phyloP scores from a whole-genome alignment of 2,329 filamentous ascomycete species.

The Xylaria sp. region DNA sequence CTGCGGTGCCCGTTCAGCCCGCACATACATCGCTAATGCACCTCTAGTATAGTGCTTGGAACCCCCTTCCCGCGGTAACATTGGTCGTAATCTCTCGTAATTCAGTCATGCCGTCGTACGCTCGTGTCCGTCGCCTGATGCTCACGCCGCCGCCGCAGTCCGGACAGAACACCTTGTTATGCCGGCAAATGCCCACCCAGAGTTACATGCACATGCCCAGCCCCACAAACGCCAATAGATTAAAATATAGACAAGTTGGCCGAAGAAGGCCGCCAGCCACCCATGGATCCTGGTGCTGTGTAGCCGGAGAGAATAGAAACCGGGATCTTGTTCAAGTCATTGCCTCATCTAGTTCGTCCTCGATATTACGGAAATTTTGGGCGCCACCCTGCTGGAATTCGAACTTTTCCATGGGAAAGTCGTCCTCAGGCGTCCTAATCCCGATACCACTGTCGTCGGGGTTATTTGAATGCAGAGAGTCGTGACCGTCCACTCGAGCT shows the following conservation, averaged over 20 bases:
- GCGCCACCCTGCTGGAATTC: slow-evolving; percentile 49
- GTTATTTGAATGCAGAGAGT: slow-evolving; percentile 48
- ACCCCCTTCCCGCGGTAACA: slow-evolving; percentile 14
- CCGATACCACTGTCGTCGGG: slow-evolving; percentile 79
- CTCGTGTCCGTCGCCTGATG: slow-evolving; percentile 24
- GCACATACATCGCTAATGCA: slow-evolving; percentile 25
- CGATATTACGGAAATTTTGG: slow-evolving; percentile 41
- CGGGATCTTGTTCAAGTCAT: slow-evolving; percentile 5
- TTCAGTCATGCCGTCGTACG: slow-evolving; percentile 36
- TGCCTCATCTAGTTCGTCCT: slow-evolving; percentile 28
- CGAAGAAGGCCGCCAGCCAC: slow-evolving; percentile 13
- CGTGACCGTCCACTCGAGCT: slow-evolving; percentile 51
- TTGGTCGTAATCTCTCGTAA: slow-evolving; percentile 33
- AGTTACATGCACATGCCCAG: slow-evolving; percentile 22
- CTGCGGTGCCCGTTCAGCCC: background rate
- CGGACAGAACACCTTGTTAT: slow-evolving; percentile 3
- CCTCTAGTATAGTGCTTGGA: slow-evolving; percentile 14
- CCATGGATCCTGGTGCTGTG: background rate
- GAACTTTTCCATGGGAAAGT: slow-evolving; percentile 66
- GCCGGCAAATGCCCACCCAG: background rate
- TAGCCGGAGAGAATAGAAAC: background rate
- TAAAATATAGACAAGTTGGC: slow-evolving; percentile 25
- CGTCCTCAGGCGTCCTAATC: slow-evolving; percentile 70
- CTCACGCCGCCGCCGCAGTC: slow-evolving; percentile 4
- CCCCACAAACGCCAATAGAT: slow-evolving; percentile 24